phyloP scores from a whole-genome alignment of 2,329 filamentous ascomycete species.

The Curvularia hawaiiensis region DNA sequence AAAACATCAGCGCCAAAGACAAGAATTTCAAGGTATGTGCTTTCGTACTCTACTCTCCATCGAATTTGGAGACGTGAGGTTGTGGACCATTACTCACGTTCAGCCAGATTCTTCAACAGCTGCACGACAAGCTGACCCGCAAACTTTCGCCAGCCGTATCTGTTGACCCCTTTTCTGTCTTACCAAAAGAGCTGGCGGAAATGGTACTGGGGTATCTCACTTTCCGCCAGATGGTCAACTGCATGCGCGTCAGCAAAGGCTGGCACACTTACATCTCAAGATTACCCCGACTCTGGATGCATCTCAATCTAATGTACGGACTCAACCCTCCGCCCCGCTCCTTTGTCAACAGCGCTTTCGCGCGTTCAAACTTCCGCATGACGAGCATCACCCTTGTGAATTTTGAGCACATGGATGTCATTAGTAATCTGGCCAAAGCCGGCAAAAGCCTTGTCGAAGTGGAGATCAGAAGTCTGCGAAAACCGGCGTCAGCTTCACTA shows the following conservation, averaged over 20 bases:
- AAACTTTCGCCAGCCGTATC: constrained; percentile 50
- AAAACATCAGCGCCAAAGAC: constrained; percentile 52
- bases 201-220: constrained; percentile 58
- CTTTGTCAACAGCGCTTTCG: constrained; percentile 52
- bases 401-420: constrained; percentile 48
- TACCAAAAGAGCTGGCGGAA: constrained; percentile 61
- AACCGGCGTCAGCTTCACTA: constrained; percentile 33
- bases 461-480: constrained; percentile 36
- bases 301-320: constrained; percentile 59
- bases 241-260: constrained; percentile 60
- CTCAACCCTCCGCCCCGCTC: constrained; percentile 48
- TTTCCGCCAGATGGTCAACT: constrained; percentile 58
- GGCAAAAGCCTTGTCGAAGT: constrained; percentile 45
- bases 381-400: constrained; percentile 40
- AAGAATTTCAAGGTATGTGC: constrained; percentile 38
- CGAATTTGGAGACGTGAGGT: too few species aligned
- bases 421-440: constrained; percentile 46
- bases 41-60: neutral
- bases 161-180: constrained; percentile 57
- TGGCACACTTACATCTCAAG: constrained; percentile 60
- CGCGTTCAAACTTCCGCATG: constrained; percentile 46
- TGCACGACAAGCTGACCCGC: constrained; percentile 55
- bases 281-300: constrained; percentile 55
- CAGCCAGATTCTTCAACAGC: constrained; percentile 49
- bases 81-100: neutral